Percentiles rank a stretch among this genome's conserved stretches.
Evolutionary conservation across 257 asterid genomes (phyloP).

Genomic region (Hygrophila difformis): DNA sequence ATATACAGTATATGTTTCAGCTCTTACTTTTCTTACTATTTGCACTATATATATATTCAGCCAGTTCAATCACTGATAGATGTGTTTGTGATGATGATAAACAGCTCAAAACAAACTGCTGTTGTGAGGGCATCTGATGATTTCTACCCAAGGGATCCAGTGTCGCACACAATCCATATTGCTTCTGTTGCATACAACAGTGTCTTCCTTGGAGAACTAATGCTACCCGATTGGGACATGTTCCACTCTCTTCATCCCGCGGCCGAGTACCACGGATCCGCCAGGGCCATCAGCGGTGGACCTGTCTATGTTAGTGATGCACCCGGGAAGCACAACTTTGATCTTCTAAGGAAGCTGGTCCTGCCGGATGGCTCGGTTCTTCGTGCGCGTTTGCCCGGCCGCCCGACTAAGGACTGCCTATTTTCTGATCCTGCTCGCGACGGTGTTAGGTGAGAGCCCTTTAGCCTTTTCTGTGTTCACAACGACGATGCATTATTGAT

Average conservation of each 20-base stretch:
- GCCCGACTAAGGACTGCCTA: constrained; percentile 80
- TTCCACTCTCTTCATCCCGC: constrained; percentile 83
- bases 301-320: constrained; percentile 87
- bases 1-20: no score
- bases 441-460: constrained; percentile 51
- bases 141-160: constrained; percentile 73
- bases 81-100: background rate
- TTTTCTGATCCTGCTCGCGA: constrained; percentile 91
- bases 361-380: constrained; percentile 78
- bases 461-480: background rate
- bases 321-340: constrained; percentile 83
- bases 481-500: no score
- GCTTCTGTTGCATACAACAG: constrained; percentile 77
- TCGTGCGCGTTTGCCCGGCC: constrained; percentile 80
- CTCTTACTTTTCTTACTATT: no score
- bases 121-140: constrained; percentile 85
- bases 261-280: constrained; percentile 83
- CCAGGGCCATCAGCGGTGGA: constrained; percentile 82
- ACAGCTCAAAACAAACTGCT: constrained; percentile 79
- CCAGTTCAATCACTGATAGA: no score
- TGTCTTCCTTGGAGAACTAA: constrained; percentile 68
- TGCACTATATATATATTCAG: no score
- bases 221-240: constrained; percentile 96
- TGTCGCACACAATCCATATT: constrained; percentile 76
- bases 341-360: constrained; percentile 64